Evolutionary conservation across 2,329 filamentous ascomycete species (phyloP), one percentile per base, ranked within the genome.

Genomic region (Fusarium nisikadoi): DNA sequence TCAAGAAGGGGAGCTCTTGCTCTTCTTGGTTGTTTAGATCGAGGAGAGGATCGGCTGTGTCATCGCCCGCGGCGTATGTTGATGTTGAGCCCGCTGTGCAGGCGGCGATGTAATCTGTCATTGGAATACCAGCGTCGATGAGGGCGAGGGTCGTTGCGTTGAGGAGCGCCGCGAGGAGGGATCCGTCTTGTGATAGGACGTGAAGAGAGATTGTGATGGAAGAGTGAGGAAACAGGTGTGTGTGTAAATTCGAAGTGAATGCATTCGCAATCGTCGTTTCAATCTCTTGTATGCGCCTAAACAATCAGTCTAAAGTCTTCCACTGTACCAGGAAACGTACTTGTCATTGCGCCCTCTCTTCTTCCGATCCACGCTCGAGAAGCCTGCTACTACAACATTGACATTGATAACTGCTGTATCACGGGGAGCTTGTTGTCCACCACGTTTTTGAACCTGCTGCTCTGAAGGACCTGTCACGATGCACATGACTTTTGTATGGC

Each of bases 401-500:
- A 97, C 94, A 29, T 90, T 88, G 17, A 98, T 89, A 56, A 90
- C 89, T 6, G 83, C 84, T 1, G 80, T 81, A 19, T 85, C 82
- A 14, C 84, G 77, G 83, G 63, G 87, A 82, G 35, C 83, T 79
- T 65, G 84, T 81, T 74, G 87, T 83, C 54, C 88, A 35, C 75
- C 79, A 2, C 79, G 74, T 57, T 76, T 76, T 35, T 79, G 78
- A 68, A 76, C 75, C 68, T 82, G 82, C 58, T 84, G 83, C 82
- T 99, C 96, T 41, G 89, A 90, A 0, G 96, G 96, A 0, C 96
- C 96, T 4, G 91, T 90, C 52, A 99, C 91, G 29, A 95, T 94
- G 83, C 95, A 98, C 83, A 98, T 93, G 75, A 99, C 92, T 80
- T 97, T 96, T 27, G 96, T 99, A 83, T 98, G 97, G 77, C 96